Evolutionary conservation across 2,329 filamentous ascomycete genomes (phyloP), one percentile per base, ranked within the genome.

Genomic region (Aspergillus sp.): DNA sequence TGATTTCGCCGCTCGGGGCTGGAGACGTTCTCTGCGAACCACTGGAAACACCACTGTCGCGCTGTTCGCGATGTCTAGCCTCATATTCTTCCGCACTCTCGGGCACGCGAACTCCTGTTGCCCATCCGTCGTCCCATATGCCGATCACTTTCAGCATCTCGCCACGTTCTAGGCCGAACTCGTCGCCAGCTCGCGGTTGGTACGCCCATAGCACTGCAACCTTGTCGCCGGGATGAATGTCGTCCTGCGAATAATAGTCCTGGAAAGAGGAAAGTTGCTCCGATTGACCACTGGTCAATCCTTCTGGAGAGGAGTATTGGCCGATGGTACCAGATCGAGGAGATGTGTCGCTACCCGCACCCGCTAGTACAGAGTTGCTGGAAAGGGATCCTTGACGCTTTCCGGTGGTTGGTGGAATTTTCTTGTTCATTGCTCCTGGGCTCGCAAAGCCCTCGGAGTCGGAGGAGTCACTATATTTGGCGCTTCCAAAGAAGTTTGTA

Each of bases 101-200:
- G 57, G 89, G 85, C 59, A 96, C 81, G 73, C 96, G 84, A 59
- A 97, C 85, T 70, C 95, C 95, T 1, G 95, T 99, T 11, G 95
- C 95, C 95, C 95, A 99, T 51, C 95, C 95, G 75, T 99, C 95
- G 72, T 99, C 95, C 95, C 95, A 99, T 68, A 99, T 99, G 64
- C 95, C 95, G 34, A 98, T 90, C 15, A 99, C 89, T 80, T 97
- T 98, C 72, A 99, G 85, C 93, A 99, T 97, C 74, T 99, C 95
- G 57, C 95, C 95, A 61, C 95, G 88, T 71, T 98, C 95, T 43
- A 99, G 83, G 45, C 92, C 84, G 73, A 98, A 98, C 74, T 99
- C 95, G 72, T 99, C 95, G 31, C 89, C 87, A 4, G 95, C 95
- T 38, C 95, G 91, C 38, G 95, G 94, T 70, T 97, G 92, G 77